A percentile compares a stretch with the other conserved stretches of the same genome.
Conservation (phyloP, 331 rosid species). For the Spiraea crenata region DNA sequence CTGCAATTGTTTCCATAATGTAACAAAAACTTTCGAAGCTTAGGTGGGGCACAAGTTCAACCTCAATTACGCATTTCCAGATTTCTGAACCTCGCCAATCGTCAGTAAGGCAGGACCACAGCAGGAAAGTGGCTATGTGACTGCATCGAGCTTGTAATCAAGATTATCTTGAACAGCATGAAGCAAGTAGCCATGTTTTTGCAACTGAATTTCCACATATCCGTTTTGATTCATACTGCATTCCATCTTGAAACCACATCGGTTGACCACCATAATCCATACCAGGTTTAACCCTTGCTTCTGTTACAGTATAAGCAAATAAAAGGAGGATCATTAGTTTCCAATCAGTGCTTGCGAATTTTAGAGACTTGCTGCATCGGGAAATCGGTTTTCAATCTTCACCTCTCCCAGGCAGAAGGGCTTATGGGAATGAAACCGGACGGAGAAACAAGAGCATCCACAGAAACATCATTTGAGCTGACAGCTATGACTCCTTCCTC, state of each 20-base stretch:
- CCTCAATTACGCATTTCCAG: slow-evolving; percentile 1
- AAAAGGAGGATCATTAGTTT: background rate
- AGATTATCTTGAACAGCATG: background rate
- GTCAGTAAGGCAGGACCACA: background rate
- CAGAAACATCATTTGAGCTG: slow-evolving; percentile 59
- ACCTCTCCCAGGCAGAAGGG: slow-evolving; percentile 61
- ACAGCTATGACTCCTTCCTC: slow-evolving; percentile 71
- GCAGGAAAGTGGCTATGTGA: background rate
- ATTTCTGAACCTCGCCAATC: background rate
- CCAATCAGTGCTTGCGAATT: background rate
- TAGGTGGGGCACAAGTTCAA: background rate
- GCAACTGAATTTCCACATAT: background rate
- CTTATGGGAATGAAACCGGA: slow-evolving; percentile 72
- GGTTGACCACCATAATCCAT: background rate
- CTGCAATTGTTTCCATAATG: background rate
- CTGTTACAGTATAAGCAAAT: background rate
- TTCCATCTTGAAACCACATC: background rate
- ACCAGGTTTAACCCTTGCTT: background rate
- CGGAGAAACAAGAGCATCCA: slow-evolving; percentile 84
- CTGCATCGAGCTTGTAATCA: background rate
- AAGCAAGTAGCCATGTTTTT: background rate
- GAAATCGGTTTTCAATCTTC: slow-evolving; percentile 9
- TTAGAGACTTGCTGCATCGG: background rate
- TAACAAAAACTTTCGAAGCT: background rate
- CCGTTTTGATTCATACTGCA: background rate